Conservation (phyloP, 1,284 basidiomycete species). For the Moesziomyces sp. region DNA sequence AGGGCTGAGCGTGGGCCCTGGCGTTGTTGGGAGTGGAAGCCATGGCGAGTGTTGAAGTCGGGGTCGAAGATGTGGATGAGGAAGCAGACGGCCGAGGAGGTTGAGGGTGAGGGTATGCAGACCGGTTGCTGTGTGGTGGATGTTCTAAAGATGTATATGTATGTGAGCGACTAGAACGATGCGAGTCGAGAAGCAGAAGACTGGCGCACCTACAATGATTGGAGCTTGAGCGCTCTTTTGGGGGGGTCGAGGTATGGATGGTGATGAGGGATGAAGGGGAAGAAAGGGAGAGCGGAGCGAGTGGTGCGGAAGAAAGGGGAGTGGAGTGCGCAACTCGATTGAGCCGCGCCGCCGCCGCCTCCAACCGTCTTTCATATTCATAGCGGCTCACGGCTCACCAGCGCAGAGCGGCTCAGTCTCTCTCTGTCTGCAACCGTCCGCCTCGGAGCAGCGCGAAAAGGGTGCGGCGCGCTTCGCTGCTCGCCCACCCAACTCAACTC, state of each 20-base stretch:
- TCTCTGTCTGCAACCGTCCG: background rate
- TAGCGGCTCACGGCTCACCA: too few species aligned
- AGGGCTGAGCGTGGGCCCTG: slow-evolving; percentile 24
- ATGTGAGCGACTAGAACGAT: too few species aligned
- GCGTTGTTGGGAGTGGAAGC: slow-evolving; percentile 25
- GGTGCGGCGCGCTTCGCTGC: background rate
- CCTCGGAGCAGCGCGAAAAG: background rate
- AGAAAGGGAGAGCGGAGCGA: background rate
- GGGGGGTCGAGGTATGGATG: background rate
- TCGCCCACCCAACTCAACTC: background rate
- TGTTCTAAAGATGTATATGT: background rate
- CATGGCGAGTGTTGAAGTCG: slow-evolving; percentile 18
- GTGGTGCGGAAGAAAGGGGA: background rate
- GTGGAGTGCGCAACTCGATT: too few species aligned
- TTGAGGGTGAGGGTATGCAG: slow-evolving; percentile 17
- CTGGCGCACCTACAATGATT: background rate
- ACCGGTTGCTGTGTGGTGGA: slow-evolving; percentile 13
- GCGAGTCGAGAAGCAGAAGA: too few species aligned
- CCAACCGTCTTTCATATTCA: too few species aligned
- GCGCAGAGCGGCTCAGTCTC: too few species aligned
- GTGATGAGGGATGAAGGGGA: background rate
- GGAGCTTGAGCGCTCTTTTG: too few species aligned
- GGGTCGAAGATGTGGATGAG: slow-evolving; percentile 1
- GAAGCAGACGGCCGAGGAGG: slow-evolving; percentile 3
- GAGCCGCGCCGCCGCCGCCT: too few species aligned